phyloP scores from a whole-genome alignment of 345 rosid genomes.

The Pistacia atlantica region DNA sequence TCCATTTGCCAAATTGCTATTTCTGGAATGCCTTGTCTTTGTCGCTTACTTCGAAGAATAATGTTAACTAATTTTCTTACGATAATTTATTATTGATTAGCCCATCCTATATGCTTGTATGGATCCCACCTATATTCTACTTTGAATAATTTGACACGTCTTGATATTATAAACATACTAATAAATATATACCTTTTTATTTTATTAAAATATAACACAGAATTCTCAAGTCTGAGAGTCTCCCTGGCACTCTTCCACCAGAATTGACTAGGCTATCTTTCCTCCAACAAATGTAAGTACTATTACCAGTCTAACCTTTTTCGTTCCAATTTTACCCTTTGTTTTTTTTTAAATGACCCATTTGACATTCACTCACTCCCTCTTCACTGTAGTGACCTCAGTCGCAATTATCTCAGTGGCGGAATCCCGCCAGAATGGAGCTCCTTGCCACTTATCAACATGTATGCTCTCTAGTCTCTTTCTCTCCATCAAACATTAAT shows the following conservation, averaged over 20 bases:
- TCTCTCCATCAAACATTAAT: neutral
- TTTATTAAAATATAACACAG: conserved; percentile 27
- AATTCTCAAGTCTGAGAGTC: conserved; percentile 42
- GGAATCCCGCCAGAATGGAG: conserved; percentile 57
- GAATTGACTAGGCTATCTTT: conserved; percentile 42
- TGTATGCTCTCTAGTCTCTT: conserved; percentile 26
- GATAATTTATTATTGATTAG: too few relatives aligned
- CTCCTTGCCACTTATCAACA: conserved; percentile 26
- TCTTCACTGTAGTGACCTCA: conserved; percentile 39
- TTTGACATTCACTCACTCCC: neutral
- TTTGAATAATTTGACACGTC: too few relatives aligned
- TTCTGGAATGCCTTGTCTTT: too few relatives aligned
- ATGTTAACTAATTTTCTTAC: too few relatives aligned
- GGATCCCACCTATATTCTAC: too few relatives aligned
- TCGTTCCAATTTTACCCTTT: neutral
- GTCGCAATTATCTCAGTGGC: conserved; percentile 55
- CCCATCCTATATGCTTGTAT: too few relatives aligned
- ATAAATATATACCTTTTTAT: too few relatives aligned
- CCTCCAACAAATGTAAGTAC: conserved; percentile 45
- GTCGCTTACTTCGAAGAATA: too few relatives aligned
- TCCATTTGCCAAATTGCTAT: too few relatives aligned
- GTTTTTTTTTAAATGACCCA: neutral
- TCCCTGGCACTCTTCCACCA: conserved; percentile 49
- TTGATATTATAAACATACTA: too few relatives aligned
- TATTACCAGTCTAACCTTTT: neutral